Conservation (phyloP, 2,329 filamentous ascomycete species). For the Talaromyces sp. region DNA sequence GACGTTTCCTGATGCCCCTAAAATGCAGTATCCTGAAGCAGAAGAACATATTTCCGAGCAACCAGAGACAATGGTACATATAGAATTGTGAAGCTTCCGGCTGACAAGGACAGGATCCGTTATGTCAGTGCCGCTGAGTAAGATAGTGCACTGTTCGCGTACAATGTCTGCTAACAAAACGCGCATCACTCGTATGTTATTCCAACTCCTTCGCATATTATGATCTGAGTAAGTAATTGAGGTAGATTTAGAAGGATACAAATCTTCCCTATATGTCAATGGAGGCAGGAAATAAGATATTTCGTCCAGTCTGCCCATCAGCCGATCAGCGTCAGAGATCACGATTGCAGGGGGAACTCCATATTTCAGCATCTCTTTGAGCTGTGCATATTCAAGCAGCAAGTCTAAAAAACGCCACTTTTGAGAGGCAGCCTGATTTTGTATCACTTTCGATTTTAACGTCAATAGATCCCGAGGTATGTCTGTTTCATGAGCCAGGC, state of each 20-base stretch:
- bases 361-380: constrained; percentile 10
- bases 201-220: constrained; percentile 14
- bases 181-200: constrained; percentile 12
- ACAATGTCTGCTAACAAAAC: constrained; percentile 12
- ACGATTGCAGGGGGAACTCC: not conserved
- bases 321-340: constrained; percentile 3
- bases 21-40: not conserved
- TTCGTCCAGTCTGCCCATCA: not conserved
- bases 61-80: not conserved
- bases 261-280: not conserved
- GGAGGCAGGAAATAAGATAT: not conserved
- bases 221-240: constrained; percentile 5
- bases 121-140: not conserved
- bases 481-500: constrained; percentile 10
- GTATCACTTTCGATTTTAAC: not conserved
- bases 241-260: not conserved
- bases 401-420: constrained; percentile 11
- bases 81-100: constrained; percentile 4
- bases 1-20: not conserved
- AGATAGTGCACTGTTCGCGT: constrained; percentile 12
- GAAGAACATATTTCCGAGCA: constrained; percentile 11
- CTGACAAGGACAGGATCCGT: not conserved
- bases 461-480: constrained; percentile 7
- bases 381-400: constrained; percentile 11
- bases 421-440: not conserved